Conservation (phyloP, 2,329 filamentous ascomycete species). For the Colletotrichum plurivorum region DNA sequence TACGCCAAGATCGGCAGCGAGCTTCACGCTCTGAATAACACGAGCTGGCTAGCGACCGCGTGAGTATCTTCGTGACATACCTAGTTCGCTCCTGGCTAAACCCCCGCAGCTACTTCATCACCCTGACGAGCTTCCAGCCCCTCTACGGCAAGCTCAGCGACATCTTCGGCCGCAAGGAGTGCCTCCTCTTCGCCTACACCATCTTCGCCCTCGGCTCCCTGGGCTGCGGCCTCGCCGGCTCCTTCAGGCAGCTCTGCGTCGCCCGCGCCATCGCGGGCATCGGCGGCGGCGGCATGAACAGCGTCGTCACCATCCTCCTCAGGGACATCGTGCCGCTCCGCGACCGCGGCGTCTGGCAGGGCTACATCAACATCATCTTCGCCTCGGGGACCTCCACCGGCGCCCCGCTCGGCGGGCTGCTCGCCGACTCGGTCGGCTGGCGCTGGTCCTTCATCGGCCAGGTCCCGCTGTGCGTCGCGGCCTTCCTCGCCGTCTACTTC, state of each 20-base stretch:
- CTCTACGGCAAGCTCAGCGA: conserved; percentile 80
- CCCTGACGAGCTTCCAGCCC: conserved; percentile 81
- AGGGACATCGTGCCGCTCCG: conserved; percentile 80
- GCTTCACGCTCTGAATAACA: conserved; percentile 79
- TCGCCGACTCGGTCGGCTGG: conserved; percentile 84
- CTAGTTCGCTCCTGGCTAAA: not conserved
- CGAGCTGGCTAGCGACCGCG: conserved; percentile 78
- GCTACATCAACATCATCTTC: conserved; percentile 79
- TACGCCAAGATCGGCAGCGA: conserved; percentile 85
- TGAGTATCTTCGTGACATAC: conserved; percentile 41
- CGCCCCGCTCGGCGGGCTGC: conserved; percentile 77
- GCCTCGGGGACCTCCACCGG: conserved; percentile 77
- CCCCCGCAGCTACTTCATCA: conserved; percentile 76
- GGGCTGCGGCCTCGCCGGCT: conserved; percentile 73
- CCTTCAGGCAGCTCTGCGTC: conserved; percentile 76
- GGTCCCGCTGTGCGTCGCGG: conserved; percentile 76
- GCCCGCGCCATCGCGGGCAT: conserved; percentile 69
- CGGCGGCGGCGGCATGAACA: conserved; percentile 80
- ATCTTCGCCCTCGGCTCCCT: conserved; percentile 77
- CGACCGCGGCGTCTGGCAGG: conserved; percentile 81
- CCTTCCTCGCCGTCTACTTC: conserved; percentile 74
- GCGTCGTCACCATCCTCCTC: conserved; percentile 77
- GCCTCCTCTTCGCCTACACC: conserved; percentile 74
- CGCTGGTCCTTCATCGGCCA: conserved; percentile 81
- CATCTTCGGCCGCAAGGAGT: conserved; percentile 78